A percentile compares a stretch with the other conserved stretches of the same genome.
These are phyloP conservation scores for Gossypium stocksii DNA, from an alignment of 345 rosid species.

Conservation along the genomic window DNA sequence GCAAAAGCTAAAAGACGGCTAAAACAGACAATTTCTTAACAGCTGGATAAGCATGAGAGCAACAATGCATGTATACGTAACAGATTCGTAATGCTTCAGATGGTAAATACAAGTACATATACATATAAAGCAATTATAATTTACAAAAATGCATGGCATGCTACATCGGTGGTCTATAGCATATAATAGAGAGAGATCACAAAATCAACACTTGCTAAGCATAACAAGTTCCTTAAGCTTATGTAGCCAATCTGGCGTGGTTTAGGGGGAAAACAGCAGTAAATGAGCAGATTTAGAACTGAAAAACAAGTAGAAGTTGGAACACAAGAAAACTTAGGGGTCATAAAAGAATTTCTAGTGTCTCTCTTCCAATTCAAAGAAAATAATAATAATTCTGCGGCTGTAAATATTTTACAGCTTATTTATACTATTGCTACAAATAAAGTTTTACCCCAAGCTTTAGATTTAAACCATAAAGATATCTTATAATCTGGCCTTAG, in stretches of 20 bases:
- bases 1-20: background rate
- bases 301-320: too few relatives aligned
- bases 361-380: too few relatives aligned
- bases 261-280: too few relatives aligned
- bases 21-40: background rate
- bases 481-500: too few relatives aligned
- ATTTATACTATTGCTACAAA: too few relatives aligned
- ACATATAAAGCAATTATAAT: background rate
- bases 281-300: too few relatives aligned
- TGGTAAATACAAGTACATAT: background rate
- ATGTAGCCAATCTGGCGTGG: background rate
- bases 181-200: background rate
- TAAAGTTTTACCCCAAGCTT: too few relatives aligned
- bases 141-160: background rate
- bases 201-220: background rate
- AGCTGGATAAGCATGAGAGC: background rate
- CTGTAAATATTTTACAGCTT: too few relatives aligned
- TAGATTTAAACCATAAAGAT: too few relatives aligned
- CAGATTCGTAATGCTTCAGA: background rate
- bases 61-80: background rate
- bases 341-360: too few relatives aligned
- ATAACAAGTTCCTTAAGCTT: background rate
- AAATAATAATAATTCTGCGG: too few relatives aligned
- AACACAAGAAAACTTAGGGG: too few relatives aligned
- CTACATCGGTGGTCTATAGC: background rate